Conservation (phyloP, 1,284 basidiomycete species). For the Rhodotorula glutinis region DNA sequence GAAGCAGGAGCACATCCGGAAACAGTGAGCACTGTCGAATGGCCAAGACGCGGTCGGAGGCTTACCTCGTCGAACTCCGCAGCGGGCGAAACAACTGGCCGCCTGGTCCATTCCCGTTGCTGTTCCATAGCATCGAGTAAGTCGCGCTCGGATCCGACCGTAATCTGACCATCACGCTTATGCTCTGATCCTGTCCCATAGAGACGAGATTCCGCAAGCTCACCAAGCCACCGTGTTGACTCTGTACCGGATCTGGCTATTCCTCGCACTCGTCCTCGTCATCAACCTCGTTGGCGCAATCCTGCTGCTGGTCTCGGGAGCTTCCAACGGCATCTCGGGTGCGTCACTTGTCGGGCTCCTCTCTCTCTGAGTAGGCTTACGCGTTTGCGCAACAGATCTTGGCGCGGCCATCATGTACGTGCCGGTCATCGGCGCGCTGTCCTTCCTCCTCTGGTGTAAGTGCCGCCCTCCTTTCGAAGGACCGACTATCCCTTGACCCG, state of each 20-base stretch:
- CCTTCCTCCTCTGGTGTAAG: conserved; percentile 62
- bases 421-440: conserved; percentile 65
- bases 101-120: conserved; percentile 67
- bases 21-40: conserved; percentile 48
- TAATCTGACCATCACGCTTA: neutral
- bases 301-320: conserved; percentile 72
- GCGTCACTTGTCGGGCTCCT: neutral
- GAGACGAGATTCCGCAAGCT: conserved; percentile 78
- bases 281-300: conserved; percentile 90
- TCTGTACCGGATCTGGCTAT: conserved; percentile 64
- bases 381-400: conserved; percentile 38
- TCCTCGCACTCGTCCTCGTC: conserved; percentile 64
- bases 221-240: conserved; percentile 75
- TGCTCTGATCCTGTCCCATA: neutral
- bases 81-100: conserved; percentile 87
- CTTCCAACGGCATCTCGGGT: neutral
- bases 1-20: conserved; percentile 60
- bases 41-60: neutral
- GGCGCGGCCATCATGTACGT: conserved; percentile 62
- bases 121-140: conserved; percentile 79
- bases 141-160: neutral
- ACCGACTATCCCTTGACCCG: neutral
- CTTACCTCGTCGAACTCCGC: conserved; percentile 35
- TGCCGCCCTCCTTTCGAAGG: conserved; percentile 61
- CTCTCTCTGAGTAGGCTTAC: neutral